Base-by-base conservation (phyloP, 345 rosid species). In the Linum lewisii region DNA sequence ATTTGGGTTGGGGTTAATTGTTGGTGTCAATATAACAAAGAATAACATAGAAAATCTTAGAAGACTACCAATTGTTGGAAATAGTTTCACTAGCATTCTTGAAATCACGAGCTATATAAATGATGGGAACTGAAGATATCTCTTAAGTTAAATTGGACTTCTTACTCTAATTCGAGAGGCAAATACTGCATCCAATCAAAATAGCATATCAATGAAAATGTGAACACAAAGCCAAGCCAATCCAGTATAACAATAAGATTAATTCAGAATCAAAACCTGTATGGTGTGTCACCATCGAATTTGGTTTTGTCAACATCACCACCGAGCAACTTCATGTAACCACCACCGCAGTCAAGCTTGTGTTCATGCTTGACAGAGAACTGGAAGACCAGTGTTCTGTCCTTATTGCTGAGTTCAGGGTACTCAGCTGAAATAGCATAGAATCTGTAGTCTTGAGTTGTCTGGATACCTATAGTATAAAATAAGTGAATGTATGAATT, bases 271-370 rank as follows among this genome's bases (percentile, higher is more conserved):
- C 7, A 11, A 20, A 26, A 86, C 97, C 97, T 93, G 78, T 93
- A 93, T 44, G 96, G 81, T 13, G 97, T 87, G 59, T 93, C 99
- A 51, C 97, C 99, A 29, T 97, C 99, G 2, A 93, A 93, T 72
- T 89, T 87, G 75, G 87, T 87, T 73, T 89, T 97, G 80, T 93
- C 97, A 72, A 85, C 57, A 4, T 82, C 92, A 45, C 79, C 92
- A 51, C 96, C 87, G 45, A 93, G 85, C 73, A 93, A 74, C 86
- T 93, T 93, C 90, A 93, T 81, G 85, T 93, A 93, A 63, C 99
- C 99, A 68, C 99, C 99, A 71, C 99, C 99, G 73, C 99, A 93
- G 72, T 93, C 99, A 67, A 93, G 99, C 77, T 93, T 93, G 72
- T 93, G 99, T 69, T 93, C 99, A 56, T 93, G 99, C 87, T 93